Evolutionary conservation across 345 rosid genomes (phyloP).

Genomic region (Citrus reticulata): DNA sequence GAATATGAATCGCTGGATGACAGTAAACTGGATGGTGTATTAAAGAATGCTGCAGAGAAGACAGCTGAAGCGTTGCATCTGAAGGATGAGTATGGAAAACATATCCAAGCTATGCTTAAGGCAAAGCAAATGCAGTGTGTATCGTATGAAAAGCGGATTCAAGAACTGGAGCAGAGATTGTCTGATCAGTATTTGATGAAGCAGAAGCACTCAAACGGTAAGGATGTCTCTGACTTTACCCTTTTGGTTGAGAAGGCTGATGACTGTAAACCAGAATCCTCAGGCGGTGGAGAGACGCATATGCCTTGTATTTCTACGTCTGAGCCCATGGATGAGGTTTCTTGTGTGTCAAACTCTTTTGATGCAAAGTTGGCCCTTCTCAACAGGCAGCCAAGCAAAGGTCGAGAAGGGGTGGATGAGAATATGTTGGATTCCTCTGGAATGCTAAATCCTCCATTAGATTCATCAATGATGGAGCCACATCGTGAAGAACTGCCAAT

Average conservation of each 20-base stretch:
- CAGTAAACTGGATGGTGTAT: constrained; percentile 43
- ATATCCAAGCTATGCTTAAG: constrained; percentile 70
- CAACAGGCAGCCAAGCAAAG: constrained; percentile 62
- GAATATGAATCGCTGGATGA: constrained; percentile 73
- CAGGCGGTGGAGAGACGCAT: constrained; percentile 41
- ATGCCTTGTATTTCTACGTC: constrained; percentile 45
- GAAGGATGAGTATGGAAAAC: constrained; percentile 76
- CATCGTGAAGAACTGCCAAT: constrained; percentile 53
- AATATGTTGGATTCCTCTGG: constrained; percentile 93
- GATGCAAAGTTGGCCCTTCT: constrained; percentile 49
- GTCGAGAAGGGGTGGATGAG: constrained; percentile 89
- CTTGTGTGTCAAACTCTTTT: constrained; percentile 71
- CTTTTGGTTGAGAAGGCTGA: constrained; percentile 32
- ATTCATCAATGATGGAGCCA: constrained; percentile 83
- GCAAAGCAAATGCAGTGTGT: constrained; percentile 71
- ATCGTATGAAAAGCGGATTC: constrained; percentile 90
- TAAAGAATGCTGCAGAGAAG: constrained; percentile 73
- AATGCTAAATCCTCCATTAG: constrained; percentile 61
- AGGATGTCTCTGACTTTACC: constrained; percentile 42
- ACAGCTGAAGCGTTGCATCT: constrained; percentile 82
- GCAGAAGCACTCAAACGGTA: constrained; percentile 50
- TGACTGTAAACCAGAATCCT: constrained; percentile 41
- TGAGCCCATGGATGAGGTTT: constrained; percentile 96
- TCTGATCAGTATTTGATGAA: constrained; percentile 61
- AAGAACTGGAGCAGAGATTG: constrained; percentile 85